These are phyloP conservation scores for Beauveria sp. DNA, from an alignment of 2,329 filamentous ascomycete genomes.

Conservation along the genomic window DNA sequence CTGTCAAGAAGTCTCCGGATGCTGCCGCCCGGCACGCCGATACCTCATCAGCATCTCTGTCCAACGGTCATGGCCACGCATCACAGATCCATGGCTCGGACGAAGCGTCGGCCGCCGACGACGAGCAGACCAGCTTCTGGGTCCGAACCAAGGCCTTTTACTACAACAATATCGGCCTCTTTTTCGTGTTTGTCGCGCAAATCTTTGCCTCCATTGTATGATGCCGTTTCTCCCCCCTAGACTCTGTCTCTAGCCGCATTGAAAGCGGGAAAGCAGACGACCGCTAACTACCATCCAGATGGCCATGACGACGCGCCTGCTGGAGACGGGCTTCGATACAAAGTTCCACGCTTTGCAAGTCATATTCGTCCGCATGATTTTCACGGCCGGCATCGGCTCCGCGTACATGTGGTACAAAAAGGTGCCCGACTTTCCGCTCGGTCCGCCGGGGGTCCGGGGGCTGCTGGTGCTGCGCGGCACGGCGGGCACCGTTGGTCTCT, in stretches of 20 bases:
- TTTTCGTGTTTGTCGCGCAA: slow-evolving; percentile 33
- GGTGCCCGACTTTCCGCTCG: slow-evolving; percentile 58
- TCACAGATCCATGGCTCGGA: background rate
- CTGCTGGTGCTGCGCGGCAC: slow-evolving; percentile 58
- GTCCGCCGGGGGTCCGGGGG: slow-evolving; percentile 51
- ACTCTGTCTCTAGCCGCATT: background rate
- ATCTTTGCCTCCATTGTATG: slow-evolving; percentile 33
- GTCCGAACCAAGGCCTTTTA: slow-evolving; percentile 32
- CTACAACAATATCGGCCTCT: slow-evolving; percentile 34
- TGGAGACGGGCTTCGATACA: slow-evolving; percentile 26
- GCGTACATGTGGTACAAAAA: slow-evolving; percentile 34
- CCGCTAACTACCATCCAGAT: slow-evolving; percentile 23
- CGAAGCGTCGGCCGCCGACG: background rate
- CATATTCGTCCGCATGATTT: slow-evolving; percentile 35
- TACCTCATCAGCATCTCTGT: background rate
- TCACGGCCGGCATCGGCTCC: slow-evolving; percentile 28
- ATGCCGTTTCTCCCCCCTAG: background rate
- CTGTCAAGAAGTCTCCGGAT: background rate
- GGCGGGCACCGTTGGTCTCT: slow-evolving; percentile 58
- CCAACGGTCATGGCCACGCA: background rate
- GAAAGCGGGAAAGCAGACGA: background rate
- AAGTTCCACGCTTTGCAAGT: slow-evolving; percentile 35
- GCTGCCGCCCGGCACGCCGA: background rate
- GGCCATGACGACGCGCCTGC: slow-evolving; percentile 31
- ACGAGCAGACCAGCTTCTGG: background rate